Evolutionary conservation across 352 stramenopile genomes (phyloP).

Genomic region (Globisporangium alternatum): DNA sequence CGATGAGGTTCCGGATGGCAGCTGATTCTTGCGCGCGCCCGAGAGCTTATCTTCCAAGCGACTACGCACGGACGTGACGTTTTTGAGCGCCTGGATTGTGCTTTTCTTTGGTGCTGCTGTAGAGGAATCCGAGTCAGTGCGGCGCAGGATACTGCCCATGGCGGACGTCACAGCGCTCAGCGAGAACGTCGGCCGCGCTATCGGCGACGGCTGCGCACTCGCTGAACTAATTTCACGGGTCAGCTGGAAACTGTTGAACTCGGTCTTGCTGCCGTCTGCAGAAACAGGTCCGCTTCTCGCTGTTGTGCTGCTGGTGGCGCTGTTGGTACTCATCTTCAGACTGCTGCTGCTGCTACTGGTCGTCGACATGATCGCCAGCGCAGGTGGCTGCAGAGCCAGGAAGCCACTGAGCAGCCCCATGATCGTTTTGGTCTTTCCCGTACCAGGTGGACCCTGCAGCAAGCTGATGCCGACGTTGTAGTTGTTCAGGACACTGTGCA

Average conservation of each 20-base stretch:
- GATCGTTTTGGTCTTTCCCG: constrained; percentile 94
- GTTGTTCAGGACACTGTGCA: constrained; percentile 87
- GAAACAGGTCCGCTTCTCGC: background rate
- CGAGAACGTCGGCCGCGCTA: constrained; percentile 39
- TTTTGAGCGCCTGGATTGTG: constrained; percentile 69
- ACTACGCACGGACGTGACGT: constrained; percentile 42
- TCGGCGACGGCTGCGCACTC: background rate
- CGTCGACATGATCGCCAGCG: constrained; percentile 38
- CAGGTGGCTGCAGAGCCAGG: constrained; percentile 54
- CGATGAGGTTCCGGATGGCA: constrained; percentile 20
- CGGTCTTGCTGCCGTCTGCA: constrained; percentile 15
- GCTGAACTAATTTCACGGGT: constrained; percentile 26
- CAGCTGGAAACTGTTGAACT: constrained; percentile 56
- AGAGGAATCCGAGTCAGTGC: constrained; percentile 23
- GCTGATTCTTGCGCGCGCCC: constrained; percentile 11
- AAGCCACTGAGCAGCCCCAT: constrained; percentile 81
- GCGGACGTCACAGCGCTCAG: constrained; percentile 44
- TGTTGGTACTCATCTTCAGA: background rate
- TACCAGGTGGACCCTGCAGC: constrained; percentile 94
- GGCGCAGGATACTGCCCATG: constrained; percentile 61
- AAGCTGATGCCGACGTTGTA: constrained; percentile 82
- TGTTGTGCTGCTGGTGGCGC: background rate
- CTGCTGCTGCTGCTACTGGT: background rate
- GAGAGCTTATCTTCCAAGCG: constrained; percentile 69
- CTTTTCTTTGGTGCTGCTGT: constrained; percentile 29